Evolutionary conservation across 2,329 filamentous ascomycete species (phyloP).

Genomic region (Raffaelea deltoideospora): DNA sequence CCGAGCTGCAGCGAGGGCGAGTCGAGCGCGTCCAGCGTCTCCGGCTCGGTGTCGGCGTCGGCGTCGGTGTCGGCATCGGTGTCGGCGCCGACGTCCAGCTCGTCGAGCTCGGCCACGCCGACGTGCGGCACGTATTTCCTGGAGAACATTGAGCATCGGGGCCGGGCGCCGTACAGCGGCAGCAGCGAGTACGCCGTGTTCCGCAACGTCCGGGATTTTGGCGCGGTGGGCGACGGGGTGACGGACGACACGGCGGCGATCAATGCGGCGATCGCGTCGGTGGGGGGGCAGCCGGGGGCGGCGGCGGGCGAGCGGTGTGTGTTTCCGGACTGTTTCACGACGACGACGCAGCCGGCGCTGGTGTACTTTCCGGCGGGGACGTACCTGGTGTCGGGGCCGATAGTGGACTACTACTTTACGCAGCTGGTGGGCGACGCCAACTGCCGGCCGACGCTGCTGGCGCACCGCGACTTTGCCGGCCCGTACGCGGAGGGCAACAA

Average conservation of each 20-base stretch:
- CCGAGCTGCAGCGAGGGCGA: not conserved
- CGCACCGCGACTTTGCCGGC: not conserved
- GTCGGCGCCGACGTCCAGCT: not conserved
- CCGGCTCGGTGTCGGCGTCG: not conserved
- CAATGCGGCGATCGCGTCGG: constrained; percentile 40
- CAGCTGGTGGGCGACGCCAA: constrained; percentile 9
- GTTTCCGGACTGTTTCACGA: constrained; percentile 3
- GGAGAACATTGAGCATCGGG: constrained; percentile 7
- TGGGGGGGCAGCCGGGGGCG: constrained; percentile 5
- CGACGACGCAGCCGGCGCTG: constrained; percentile 7
- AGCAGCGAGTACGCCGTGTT: constrained; percentile 7
- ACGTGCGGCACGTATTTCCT: not conserved
- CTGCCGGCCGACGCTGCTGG: constrained; percentile 7
- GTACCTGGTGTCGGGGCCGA: constrained; percentile 6
- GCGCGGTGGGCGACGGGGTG: constrained; percentile 56
- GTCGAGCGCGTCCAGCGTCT: not conserved
- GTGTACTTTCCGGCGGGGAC: constrained; percentile 11
- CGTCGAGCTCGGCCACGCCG: too few species aligned
- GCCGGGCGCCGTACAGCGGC: constrained; percentile 6
- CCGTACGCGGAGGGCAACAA: constrained; percentile 11
- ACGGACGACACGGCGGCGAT: constrained; percentile 65
- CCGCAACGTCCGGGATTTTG: constrained; percentile 17
- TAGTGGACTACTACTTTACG: constrained; percentile 9
- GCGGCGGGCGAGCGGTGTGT: not conserved
- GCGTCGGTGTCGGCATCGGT: not conserved